Evolutionary conservation across 768 basidiomycete species (phyloP).

Genomic region (Amanita fuliginea): DNA sequence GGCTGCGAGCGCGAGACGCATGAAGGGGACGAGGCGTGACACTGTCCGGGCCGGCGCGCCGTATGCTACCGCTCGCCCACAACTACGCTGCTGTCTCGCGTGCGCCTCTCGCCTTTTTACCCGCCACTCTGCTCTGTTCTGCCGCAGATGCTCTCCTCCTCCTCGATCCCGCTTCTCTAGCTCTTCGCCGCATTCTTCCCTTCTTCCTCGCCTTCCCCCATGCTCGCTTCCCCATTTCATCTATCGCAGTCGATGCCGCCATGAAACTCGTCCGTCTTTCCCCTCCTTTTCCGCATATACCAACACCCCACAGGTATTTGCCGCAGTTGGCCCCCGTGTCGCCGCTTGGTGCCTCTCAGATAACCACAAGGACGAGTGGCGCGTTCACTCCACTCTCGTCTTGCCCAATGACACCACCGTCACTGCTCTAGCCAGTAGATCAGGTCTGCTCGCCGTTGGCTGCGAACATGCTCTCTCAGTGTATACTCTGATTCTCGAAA

Average conservation of each 20-base stretch:
- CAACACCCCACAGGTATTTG: constrained; percentile 48
- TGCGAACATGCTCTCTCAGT: constrained; percentile 50
- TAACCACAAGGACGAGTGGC: constrained; percentile 53
- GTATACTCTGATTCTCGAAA: constrained; percentile 68
- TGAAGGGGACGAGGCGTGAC: background rate
- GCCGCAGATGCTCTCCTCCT: constrained; percentile 62
- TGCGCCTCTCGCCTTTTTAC: constrained; percentile 7
- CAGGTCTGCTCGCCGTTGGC: constrained; percentile 70
- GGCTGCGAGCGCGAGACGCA: constrained; percentile 10
- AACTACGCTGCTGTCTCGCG: constrained; percentile 38
- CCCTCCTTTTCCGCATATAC: constrained; percentile 4
- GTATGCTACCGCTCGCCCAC: constrained; percentile 28
- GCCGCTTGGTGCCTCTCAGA: constrained; percentile 76
- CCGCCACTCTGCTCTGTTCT: constrained; percentile 47
- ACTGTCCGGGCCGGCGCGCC: background rate
- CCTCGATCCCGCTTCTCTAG: constrained; percentile 57
- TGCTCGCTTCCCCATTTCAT: constrained; percentile 38
- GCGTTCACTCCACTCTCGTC: constrained; percentile 72
- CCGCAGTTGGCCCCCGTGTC: constrained; percentile 54
- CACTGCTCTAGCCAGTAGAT: constrained; percentile 60
- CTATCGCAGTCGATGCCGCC: constrained; percentile 60
- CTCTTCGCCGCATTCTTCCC: constrained; percentile 57
- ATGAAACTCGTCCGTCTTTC: constrained; percentile 64
- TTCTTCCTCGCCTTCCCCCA: constrained; percentile 78
- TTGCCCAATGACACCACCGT: constrained; percentile 44